A percentile compares a stretch with the other conserved stretches of the same genome.
Conservation (phyloP, 2,329 filamentous ascomycete species). For the Aquanectria penicillioides region DNA sequence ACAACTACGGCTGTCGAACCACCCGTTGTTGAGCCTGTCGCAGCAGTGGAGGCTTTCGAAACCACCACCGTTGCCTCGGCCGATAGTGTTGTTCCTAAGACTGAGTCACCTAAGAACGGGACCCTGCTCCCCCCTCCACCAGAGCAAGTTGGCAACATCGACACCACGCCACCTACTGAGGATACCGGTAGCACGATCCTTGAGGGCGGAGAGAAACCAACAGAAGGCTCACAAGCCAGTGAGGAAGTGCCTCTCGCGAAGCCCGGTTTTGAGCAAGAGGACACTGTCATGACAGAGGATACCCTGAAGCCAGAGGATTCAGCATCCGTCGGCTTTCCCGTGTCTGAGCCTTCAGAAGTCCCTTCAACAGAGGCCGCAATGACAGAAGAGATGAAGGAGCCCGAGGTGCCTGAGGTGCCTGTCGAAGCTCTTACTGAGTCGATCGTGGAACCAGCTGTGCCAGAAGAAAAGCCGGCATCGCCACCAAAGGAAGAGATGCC, state of each 20-base stretch:
- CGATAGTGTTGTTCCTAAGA: constrained; percentile 41
- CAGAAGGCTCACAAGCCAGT: constrained; percentile 32
- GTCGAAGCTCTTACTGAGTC: constrained; percentile 25
- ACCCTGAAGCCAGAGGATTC: constrained; percentile 52
- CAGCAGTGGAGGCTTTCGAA: background rate
- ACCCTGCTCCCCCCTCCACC: constrained; percentile 49
- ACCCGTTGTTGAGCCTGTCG: constrained; percentile 42
- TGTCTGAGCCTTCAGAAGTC: constrained; percentile 43
- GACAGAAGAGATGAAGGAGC: constrained; percentile 8
- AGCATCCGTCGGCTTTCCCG: constrained; percentile 44
- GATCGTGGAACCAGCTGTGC: constrained; percentile 17
- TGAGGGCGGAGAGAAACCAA: constrained; percentile 40
- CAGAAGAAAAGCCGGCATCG: constrained; percentile 30
- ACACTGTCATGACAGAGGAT: constrained; percentile 51
- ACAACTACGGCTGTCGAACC: constrained; percentile 27
- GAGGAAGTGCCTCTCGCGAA: constrained; percentile 31
- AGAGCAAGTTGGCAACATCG: constrained; percentile 53
- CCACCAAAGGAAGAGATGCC: constrained; percentile 34
- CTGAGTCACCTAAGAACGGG: constrained; percentile 30
- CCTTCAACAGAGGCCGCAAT: constrained; percentile 40
- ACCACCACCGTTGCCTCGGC: constrained; percentile 23
- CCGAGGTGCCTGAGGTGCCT: background rate
- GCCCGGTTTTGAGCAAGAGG: constrained; percentile 39
- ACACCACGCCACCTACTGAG: constrained; percentile 45
- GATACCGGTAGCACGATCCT: constrained; percentile 35